A percentile compares a stretch with the other conserved stretches of the same genome.
These are phyloP conservation scores for Claviceps digitariae DNA, from an alignment of 2,329 filamentous ascomycete species.

Conservation along the genomic window DNA sequence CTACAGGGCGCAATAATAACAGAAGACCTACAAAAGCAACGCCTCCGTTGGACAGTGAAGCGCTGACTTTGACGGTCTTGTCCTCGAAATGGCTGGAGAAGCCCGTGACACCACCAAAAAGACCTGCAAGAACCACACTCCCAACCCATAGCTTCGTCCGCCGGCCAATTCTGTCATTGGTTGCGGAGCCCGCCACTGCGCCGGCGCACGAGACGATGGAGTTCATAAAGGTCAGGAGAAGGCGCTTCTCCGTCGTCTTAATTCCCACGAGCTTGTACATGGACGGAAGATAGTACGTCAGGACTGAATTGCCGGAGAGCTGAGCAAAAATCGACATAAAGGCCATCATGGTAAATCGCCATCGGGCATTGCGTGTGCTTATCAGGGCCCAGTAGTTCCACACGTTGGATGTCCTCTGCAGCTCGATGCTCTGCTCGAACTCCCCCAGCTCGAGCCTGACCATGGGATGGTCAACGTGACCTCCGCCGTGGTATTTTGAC, in stretches of 20 bases:
- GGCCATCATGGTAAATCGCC: neutral
- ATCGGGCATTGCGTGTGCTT: neutral
- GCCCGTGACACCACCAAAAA: constrained; percentile 34
- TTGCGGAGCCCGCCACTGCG: constrained; percentile 21
- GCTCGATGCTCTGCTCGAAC: neutral
- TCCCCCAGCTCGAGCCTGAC: neutral
- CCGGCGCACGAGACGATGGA: constrained; percentile 25
- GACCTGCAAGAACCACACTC: constrained; percentile 30
- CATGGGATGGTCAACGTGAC: neutral
- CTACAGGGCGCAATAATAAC: too few relatives aligned
- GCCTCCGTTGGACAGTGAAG: constrained; percentile 26
- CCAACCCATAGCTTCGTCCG: constrained; percentile 35
- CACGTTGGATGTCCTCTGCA: neutral
- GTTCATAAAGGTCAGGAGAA: constrained; percentile 28
- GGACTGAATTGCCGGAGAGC: constrained; percentile 35
- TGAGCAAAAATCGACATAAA: constrained; percentile 32
- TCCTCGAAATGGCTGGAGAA: constrained; percentile 26
- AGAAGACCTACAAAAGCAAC: constrained; percentile 28
- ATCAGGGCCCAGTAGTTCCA: neutral
- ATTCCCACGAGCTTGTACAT: constrained; percentile 39
- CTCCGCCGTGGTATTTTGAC: neutral
- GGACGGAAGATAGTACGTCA: constrained; percentile 41
- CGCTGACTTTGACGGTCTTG: constrained; percentile 19
- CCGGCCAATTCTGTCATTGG: constrained; percentile 17
- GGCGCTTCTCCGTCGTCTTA: constrained; percentile 34